Evolutionary conservation across 352 stramenopile species (phyloP).

Genomic region (Thalassiosira exigua): DNA sequence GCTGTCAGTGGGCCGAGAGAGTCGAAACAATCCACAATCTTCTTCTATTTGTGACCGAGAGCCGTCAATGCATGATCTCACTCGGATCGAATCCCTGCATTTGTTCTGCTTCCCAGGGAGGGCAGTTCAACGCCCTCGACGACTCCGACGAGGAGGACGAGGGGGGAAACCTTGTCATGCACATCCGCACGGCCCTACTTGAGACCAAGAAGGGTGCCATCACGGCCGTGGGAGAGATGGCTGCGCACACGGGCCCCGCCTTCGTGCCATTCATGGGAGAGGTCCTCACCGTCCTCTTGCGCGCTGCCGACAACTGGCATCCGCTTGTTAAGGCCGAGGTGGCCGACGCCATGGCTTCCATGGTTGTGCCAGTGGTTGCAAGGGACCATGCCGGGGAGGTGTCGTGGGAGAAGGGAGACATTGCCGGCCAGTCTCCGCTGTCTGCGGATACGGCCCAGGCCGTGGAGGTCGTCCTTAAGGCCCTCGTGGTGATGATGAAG

Average conservation of each 20-base stretch:
- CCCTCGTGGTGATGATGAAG: constrained; percentile 77
- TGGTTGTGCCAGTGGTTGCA: constrained; percentile 76
- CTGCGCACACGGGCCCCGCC: constrained; percentile 90
- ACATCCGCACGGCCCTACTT: constrained; percentile 85
- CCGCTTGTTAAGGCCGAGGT: constrained; percentile 83
- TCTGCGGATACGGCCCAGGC: constrained; percentile 66
- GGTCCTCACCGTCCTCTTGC: constrained; percentile 88
- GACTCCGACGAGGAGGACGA: constrained; percentile 85
- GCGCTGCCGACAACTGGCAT: constrained; percentile 88
- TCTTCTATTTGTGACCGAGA: neutral
- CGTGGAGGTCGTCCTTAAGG: constrained; percentile 66
- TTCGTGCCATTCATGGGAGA: constrained; percentile 91
- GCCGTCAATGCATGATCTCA: constrained; percentile 1
- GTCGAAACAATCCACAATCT: no score
- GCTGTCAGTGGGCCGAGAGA: no score
- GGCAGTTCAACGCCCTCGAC: constrained; percentile 76
- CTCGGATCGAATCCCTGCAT: no score
- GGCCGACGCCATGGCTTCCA: constrained; percentile 75
- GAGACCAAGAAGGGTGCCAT: constrained; percentile 95
- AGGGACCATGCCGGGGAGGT: constrained; percentile 85
- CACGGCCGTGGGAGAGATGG: constrained; percentile 95
- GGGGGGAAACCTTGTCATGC: constrained; percentile 75
- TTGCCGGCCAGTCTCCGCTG: constrained; percentile 60
- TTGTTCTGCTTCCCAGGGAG: constrained; percentile 39
- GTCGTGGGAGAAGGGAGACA: constrained; percentile 89